Conservation (phyloP, 179 eudicot species). For the Vitellaria paradoxa region DNA sequence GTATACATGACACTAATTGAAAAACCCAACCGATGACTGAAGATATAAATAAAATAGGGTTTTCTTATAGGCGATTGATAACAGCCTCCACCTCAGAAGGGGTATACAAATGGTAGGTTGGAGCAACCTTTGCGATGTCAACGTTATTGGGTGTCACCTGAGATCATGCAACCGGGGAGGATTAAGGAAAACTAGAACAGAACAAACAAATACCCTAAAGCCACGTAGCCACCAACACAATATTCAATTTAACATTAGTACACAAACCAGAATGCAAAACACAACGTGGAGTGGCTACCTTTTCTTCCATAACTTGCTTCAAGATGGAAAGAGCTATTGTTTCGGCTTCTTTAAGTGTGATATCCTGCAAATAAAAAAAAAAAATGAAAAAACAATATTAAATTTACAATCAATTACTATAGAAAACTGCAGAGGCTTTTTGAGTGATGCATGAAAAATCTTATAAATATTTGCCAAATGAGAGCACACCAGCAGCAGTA, state of each 20-base stretch:
- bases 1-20: not conserved
- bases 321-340: slow-evolving; percentile 86
- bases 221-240: no score
- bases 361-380: slow-evolving; percentile 46
- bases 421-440: not conserved
- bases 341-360: slow-evolving; percentile 86
- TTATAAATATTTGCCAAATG: not conserved
- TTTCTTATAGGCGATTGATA: slow-evolving; percentile 60
- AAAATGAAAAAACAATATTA: not conserved
- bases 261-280: not conserved
- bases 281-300: slow-evolving; percentile 38
- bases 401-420: not conserved
- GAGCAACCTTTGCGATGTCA: slow-evolving; percentile 93
- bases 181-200: no score
- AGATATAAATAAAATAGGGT: slow-evolving; percentile 10
- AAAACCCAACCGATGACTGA: not conserved
- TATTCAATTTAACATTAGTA: not conserved
- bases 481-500: no score
- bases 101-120: slow-evolving; percentile 82
- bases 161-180: slow-evolving; percentile 6
- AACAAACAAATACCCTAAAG: no score
- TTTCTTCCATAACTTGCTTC: slow-evolving; percentile 99
- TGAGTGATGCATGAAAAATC: no score
- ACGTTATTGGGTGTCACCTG: slow-evolving; percentile 91
- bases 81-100: slow-evolving; percentile 96